phyloP scores from a whole-genome alignment of 352 stramenopile species.

The Blastocystis hominis region DNA sequence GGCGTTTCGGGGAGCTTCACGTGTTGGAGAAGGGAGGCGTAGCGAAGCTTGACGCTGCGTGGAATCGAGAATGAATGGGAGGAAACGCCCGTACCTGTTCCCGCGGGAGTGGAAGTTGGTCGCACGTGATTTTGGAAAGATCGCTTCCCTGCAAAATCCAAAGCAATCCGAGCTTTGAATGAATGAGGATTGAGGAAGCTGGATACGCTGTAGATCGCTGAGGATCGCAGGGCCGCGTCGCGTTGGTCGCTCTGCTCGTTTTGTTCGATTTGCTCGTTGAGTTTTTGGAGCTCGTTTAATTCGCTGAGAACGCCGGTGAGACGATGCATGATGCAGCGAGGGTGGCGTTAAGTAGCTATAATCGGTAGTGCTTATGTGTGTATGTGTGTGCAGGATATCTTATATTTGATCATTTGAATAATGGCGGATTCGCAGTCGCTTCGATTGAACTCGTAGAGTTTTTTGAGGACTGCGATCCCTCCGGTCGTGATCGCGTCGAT shows the following conservation, averaged over 20 bases:
- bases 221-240: neutral
- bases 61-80: neutral
- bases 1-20: neutral
- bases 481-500: neutral
- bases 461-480: neutral
- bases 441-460: slow-evolving; percentile 33
- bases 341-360: neutral
- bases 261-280: too few relatives aligned
- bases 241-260: too few relatives aligned
- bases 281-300: neutral
- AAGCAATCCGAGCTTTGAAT: neutral
- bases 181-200: neutral
- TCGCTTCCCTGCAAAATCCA: slow-evolving; percentile 28
- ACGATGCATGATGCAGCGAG: slow-evolving; percentile 11
- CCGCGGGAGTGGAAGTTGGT: neutral
- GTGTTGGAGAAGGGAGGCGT: slow-evolving; percentile 3
- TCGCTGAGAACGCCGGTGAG: neutral
- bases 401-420: slow-evolving; percentile 52
- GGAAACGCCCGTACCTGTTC: neutral
- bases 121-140: neutral
- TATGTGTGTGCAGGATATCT: neutral
- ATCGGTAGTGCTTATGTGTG: too few relatives aligned
- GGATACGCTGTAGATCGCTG: slow-evolving; percentile 4
- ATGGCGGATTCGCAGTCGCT: slow-evolving; percentile 15
- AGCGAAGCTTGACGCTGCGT: slow-evolving; percentile 19